These are phyloP conservation scores for Populus trichocarpa DNA, from an alignment of 441 rosid genomes.

Conservation along the genomic window DNA sequence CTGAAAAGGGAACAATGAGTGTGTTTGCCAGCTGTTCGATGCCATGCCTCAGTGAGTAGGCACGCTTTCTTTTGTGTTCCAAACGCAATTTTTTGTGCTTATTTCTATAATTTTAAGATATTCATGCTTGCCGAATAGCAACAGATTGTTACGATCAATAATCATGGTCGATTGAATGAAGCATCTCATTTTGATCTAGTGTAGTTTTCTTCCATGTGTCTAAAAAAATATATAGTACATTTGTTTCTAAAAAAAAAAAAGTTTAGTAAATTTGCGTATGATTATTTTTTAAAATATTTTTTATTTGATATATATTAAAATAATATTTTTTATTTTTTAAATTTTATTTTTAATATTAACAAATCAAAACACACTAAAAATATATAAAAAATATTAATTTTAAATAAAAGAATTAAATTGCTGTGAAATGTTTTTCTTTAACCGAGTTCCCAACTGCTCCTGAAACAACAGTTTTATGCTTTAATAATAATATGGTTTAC, in stretches of 20 bases:
- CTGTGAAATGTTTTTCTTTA: too few relatives aligned
- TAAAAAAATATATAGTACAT: too few relatives aligned
- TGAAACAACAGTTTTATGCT: too few relatives aligned
- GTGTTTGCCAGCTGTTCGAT: slow-evolving; percentile 42
- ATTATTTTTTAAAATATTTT: too few relatives aligned
- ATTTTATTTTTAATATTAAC: too few relatives aligned
- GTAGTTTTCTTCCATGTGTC: background rate
- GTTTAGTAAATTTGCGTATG: too few relatives aligned
- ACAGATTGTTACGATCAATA: background rate
- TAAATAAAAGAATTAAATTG: too few relatives aligned
- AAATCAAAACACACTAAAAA: too few relatives aligned
- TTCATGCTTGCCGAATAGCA: background rate
- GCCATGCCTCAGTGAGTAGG: slow-evolving; percentile 21
- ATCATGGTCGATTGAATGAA: background rate
- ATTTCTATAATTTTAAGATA: background rate
- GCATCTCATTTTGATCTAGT: background rate
- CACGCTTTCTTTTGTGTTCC: background rate
- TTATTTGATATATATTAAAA: too few relatives aligned
- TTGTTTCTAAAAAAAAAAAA: background rate
- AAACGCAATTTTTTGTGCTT: background rate
- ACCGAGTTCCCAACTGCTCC: background rate
- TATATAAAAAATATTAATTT: too few relatives aligned
- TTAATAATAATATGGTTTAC: too few relatives aligned
- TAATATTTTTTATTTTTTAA: too few relatives aligned
- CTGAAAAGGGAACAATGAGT: background rate